Evolutionary conservation across 192 early-diverging fungal genomes (phyloP).

Genomic region (Geranomyces variabilis): DNA sequence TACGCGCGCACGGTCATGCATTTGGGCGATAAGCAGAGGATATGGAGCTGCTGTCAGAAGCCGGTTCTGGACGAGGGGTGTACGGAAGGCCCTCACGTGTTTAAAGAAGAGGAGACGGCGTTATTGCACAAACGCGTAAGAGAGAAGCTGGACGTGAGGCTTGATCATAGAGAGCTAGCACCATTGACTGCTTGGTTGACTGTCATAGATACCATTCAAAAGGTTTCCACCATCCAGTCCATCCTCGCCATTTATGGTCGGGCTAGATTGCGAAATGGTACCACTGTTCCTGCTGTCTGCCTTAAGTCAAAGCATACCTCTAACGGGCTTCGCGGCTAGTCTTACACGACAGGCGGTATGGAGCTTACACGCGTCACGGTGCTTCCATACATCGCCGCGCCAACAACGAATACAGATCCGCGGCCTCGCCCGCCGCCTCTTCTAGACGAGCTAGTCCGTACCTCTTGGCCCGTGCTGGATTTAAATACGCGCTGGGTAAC

Average conservation of each 20-base stretch:
- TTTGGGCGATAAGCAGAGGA: constrained; percentile 43
- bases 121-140: constrained; percentile 49
- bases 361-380: constrained; percentile 68
- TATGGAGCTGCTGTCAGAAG: constrained; percentile 56
- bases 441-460: constrained; percentile 65
- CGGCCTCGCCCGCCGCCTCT: constrained; percentile 16
- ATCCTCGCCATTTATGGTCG: constrained; percentile 44
- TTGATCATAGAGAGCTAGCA: not conserved
- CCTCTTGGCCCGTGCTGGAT: constrained; percentile 59
- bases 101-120: constrained; percentile 55
- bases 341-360: constrained; percentile 70
- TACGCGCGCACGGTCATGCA: constrained; percentile 20
- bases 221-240: constrained; percentile 3
- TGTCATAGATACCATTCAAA: constrained; percentile 38
- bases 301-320: not conserved
- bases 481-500: constrained; percentile 53
- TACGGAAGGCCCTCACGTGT: constrained; percentile 66
- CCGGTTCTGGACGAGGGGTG: constrained; percentile 51
- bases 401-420: not conserved
- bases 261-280: constrained; percentile 78
- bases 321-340: constrained; percentile 32
- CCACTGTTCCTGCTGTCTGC: not conserved
- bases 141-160: not conserved
- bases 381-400: constrained; percentile 45
- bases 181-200: not conserved